Evolutionary conservation across 2,329 filamentous ascomycete genomes (phyloP), one percentile per base, ranked within the genome.

Genomic region (Aspergillus luchuensis): DNA sequence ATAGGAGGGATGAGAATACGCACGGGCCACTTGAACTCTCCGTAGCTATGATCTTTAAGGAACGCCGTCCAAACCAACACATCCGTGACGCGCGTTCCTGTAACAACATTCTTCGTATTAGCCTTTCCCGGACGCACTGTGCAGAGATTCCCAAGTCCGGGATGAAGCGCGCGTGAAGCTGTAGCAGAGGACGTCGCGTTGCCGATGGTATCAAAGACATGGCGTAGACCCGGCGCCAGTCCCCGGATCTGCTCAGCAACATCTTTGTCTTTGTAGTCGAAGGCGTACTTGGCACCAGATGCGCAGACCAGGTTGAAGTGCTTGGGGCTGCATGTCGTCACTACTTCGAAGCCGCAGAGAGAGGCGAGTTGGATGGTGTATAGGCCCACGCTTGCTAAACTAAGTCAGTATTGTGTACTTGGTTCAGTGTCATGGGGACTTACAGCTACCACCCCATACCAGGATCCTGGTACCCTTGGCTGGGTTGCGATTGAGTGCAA

Each of bases 121-220:
- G 69, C 72, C 59, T 78, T 79, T 1, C 75, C 78, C 0, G 78
- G 78, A 2, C 78, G 62, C 7, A 81, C 78, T 0, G 78, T 82
- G 61, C 78, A 80, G 1, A 81, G 65, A 1, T 52, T 59, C 0
- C 71, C 70, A 0, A 70, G 67, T 2, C 57, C 58, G 7, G 64
- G 57, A 5, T 59, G 30, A 11, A 79, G 63, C 0, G 75, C 69
- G 25, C 68, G 61, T 1, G 75, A 80, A 1, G 72, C 70, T 3
- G 63, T 62, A 2, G 41, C 59, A 0, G 78, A 81, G 0, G 78
- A 79, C 0, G 66, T 68, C 4, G 65, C 47, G 48, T 72, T 72
- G n/a, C 80, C 80, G 52, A 82, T 79, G 0, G 75, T 79, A 56
- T 82, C 79, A 53, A 81, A 79, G 36, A 74, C 73, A 52, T 79